A percentile compares a stretch with the other conserved stretches of the same genome.
Evolutionary conservation across 2,329 filamentous ascomycete species (phyloP).

Genomic region (Penicillium hordei): DNA sequence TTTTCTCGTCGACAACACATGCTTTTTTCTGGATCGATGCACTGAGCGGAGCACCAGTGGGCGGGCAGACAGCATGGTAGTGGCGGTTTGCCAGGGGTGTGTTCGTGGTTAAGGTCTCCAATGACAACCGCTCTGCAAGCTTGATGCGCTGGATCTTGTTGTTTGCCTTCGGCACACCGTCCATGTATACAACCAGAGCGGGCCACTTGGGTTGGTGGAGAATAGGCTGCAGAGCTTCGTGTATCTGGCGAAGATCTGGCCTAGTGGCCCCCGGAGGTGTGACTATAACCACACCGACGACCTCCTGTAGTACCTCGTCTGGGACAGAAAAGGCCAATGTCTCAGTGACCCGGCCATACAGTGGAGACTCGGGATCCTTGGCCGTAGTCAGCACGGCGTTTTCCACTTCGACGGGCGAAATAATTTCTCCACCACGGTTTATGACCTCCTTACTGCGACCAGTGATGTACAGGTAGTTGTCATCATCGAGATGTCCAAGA

Average conservation of each 20-base stretch:
- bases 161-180: conserved; percentile 56
- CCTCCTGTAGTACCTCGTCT: conserved; percentile 57
- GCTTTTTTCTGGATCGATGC: conserved; percentile 36
- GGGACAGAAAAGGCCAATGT: conserved; percentile 55
- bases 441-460: conserved; percentile 59
- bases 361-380: conserved; percentile 38
- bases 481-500: conserved; percentile 53
- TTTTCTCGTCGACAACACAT: conserved; percentile 36
- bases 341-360: conserved; percentile 50
- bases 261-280: conserved; percentile 47
- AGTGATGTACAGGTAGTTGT: conserved; percentile 56
- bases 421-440: conserved; percentile 59
- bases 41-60: conserved; percentile 48
- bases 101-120: conserved; percentile 49
- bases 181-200: conserved; percentile 55
- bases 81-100: conserved; percentile 49
- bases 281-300: conserved; percentile 55
- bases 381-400: conserved; percentile 55
- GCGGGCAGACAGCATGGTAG: conserved; percentile 52
- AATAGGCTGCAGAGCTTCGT: conserved; percentile 48
- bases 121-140: conserved; percentile 49
- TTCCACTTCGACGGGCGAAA: conserved; percentile 61
- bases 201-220: conserved; percentile 58
- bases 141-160: conserved; percentile 59
- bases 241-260: conserved; percentile 52